phyloP scores from a whole-genome alignment of 2,329 filamentous ascomycete species.

The Gnomoniopsis sp. region DNA sequence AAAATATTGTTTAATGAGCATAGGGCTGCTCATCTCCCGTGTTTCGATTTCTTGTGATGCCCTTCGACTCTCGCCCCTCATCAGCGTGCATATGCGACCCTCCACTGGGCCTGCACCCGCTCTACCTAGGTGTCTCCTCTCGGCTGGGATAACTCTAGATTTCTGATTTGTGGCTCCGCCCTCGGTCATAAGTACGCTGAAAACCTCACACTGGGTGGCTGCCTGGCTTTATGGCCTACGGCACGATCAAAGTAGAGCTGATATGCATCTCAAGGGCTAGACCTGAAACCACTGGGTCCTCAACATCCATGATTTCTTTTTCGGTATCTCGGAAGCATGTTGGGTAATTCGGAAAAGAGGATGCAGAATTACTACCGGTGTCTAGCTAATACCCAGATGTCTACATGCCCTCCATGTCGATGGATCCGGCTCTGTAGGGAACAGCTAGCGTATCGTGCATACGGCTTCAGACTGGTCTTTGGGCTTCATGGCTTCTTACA shows the following conservation, averaged over 20 bases:
- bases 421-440: too few species aligned
- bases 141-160: neutral
- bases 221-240: neutral
- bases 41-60: neutral
- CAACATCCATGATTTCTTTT: too few species aligned
- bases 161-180: neutral
- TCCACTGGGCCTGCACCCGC: neutral
- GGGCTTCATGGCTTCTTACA: too few species aligned
- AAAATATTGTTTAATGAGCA: too few species aligned
- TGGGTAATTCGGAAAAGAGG: too few species aligned
- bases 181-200: neutral
- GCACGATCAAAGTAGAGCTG: neutral
- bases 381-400: too few species aligned
- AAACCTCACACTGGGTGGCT: neutral
- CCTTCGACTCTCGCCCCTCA: neutral
- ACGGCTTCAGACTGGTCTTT: too few species aligned
- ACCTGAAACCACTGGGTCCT: too few species aligned
- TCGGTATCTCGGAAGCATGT: too few species aligned
- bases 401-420: too few species aligned
- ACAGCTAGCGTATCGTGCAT: too few species aligned
- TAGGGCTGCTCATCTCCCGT: neutral
- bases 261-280: neutral
- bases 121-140: neutral
- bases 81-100: neutral
- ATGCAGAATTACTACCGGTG: too few species aligned